A percentile compares a stretch with the other conserved stretches of the same genome.
Evolutionary conservation across 441 rosid genomes (phyloP).

Genomic region (Eutrema salsugineum): DNA sequence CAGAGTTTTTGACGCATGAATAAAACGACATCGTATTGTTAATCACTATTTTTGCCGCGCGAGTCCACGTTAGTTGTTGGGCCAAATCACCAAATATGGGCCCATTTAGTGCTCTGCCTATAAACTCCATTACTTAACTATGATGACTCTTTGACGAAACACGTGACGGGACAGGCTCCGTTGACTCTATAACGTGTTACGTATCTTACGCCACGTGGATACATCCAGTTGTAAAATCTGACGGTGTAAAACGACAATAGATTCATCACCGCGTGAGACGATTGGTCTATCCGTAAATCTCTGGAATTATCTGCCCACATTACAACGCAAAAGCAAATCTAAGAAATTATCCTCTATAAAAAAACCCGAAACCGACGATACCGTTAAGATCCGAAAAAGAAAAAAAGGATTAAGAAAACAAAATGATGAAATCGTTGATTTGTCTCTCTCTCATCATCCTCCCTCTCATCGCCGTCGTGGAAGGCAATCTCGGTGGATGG

Average conservation of each 20-base stretch:
- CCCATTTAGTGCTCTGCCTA: conserved; percentile 12
- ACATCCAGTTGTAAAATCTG: conserved; percentile 18
- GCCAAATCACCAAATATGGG: neutral
- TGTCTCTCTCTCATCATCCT: conserved; percentile 24
- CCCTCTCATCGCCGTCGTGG: conserved; percentile 15
- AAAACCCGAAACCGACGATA: neutral
- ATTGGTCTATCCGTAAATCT: conserved; percentile 9
- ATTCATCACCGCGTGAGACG: conserved; percentile 7
- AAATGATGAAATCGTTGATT: conserved; percentile 19
- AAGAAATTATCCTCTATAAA: neutral
- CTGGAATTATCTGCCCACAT: conserved; percentile 13
- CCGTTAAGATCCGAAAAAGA: neutral
- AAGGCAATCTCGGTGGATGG: conserved; percentile 9
- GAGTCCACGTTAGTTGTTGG: conserved; percentile 11
- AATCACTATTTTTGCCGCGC: neutral
- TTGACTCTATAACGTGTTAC: neutral
- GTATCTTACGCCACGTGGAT: neutral
- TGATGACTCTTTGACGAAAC: neutral
- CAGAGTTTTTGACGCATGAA: neutral
- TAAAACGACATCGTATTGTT: neutral
- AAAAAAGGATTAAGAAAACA: neutral
- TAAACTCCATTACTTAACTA: neutral
- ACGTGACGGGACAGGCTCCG: conserved; percentile 21
- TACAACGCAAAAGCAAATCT: neutral
- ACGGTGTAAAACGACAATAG: conserved; percentile 7